Base-by-base conservation (phyloP, 2,329 filamentous ascomycete species). In the Zasmidium citrigriseum region DNA sequence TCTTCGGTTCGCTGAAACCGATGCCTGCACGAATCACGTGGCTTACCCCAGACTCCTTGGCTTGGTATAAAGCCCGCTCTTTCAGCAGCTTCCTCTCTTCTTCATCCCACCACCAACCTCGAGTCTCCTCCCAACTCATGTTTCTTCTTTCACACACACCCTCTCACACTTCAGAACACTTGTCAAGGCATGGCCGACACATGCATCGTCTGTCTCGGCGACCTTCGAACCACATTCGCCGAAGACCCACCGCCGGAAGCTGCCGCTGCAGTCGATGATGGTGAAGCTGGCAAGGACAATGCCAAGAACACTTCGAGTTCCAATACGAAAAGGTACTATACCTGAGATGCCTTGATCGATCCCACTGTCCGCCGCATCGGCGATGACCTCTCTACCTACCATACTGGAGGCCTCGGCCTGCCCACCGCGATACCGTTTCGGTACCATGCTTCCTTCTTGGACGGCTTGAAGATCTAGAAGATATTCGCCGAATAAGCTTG, bases 181-280 rank as follows among this genome's bases (percentile, higher is more conserved):
- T 44, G 53, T 58, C 45, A 57, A 57, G 57, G 57, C 66, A 87
- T 86, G 86, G 83, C 84, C 76, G 85, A 87, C 74, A 85, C 84
- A 69, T 89, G 86, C 77, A 89, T 89, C 77, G 86, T 89, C 74
- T 89, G 86, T 79, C 80, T 89, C 78, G 86, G 85, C 79, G 85
- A 88, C 79, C 83, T 89, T 77, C 83, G 81, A 76, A 81, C 79
- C 78, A 79, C 78, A 74, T 77, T 78, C 76, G 79, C 78, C 76
- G 79, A 80, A 71, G 76, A 76, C 71, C 72, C 73, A 72, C 75
- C 77, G 62, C 69, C 73, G 70, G 73, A 57, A 65, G 58, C 59
- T 49, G 47, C 64, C 60, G 64, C 55, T 53, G 62, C 59, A 46
- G 60, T 58, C 60, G 64, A 59, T 58, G 64, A 62, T 60, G 64